phyloP scores from a whole-genome alignment of 179 eudicot species.

The Vitellaria paradoxa region DNA sequence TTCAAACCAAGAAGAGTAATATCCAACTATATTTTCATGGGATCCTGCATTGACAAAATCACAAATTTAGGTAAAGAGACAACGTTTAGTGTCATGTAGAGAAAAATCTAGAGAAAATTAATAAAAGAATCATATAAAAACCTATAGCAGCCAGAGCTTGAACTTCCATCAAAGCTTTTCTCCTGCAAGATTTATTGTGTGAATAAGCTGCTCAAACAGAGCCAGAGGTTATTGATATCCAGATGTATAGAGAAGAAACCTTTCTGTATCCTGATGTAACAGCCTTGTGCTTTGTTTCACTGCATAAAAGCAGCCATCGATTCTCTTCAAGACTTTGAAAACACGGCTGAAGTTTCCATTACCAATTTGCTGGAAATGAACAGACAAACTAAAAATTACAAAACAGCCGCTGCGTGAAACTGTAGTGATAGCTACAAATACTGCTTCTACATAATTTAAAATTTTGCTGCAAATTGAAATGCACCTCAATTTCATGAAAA shows the following conservation, averaged over 20 bases:
- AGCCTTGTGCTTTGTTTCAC: constrained; percentile 68
- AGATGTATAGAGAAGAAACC: constrained; percentile 35
- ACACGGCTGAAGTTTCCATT: constrained; percentile 81
- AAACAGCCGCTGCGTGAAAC: not conserved
- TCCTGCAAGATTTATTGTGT: constrained; percentile 45
- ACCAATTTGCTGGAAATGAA: constrained; percentile 73
- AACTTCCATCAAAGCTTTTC: constrained; percentile 95
- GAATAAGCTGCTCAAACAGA: constrained; percentile 14
- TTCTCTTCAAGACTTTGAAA: constrained; percentile 76
- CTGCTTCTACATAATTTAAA: not conserved
- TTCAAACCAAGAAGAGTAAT: constrained; percentile 88
- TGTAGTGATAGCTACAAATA: not conserved
- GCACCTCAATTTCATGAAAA: constrained; percentile 88
- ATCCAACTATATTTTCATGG: constrained; percentile 72
- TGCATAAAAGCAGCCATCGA: constrained; percentile 90
- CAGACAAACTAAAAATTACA: constrained; percentile 3
- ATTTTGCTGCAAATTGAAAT: not conserved
- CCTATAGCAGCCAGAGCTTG: constrained; percentile 92
- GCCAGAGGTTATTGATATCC: not conserved
- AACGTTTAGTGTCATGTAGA: not conserved
- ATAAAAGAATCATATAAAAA: constrained; percentile 21
- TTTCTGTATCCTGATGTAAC: constrained; percentile 63
- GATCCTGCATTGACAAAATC: constrained; percentile 44
- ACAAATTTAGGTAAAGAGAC: not conserved
- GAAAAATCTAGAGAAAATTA: not conserved